Base-by-base conservation (phyloP, 2,329 filamentous ascomycete genomes). In the Cercospora sojina region DNA sequence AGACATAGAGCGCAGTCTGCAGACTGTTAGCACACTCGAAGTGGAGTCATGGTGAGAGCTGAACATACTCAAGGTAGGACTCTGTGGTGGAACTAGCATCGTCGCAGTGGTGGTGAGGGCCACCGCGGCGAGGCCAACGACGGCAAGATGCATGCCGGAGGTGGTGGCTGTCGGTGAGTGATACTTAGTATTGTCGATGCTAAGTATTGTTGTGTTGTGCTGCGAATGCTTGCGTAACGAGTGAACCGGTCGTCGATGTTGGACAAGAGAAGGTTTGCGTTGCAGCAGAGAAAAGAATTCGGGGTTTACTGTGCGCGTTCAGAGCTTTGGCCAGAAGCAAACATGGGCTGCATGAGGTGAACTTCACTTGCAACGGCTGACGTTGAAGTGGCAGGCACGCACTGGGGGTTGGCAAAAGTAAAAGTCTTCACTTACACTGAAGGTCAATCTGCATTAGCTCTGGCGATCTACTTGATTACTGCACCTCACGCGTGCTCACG, bases 201-300 rank as follows among this genome's bases (percentile, higher is more conserved):
- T 59, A 61, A 61, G 59, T 61, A 61, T 51, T 61, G 59, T 61
- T 60, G 38, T 31, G 58, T 29, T 60, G 58, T 47, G 27, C 20
- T 49, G 58, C 20, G 53, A 47, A 63, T 35, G 49, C 18, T 56
- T 56, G 60, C 38, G 59, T 63, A 63, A 63, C 49, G 32, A 41
- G 13, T 56, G 60, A 63, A 63, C 60, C 49, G 49, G 60, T 35
- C 57, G 60, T 63, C 32, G 27, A 56, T 57, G 60, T 63, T 63
- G 60, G 51, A 63, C 60, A 25, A 47, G 53, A 57, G n/a, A 35
- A 60, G 18, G 58, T 60, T 49, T 60, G 58, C 38, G 58, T 49
- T 32, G 58, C 58, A 56, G 51, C 35, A 18, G 20, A 56, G 51
- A 29, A 57, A 29, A 32, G 25, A 43, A 38, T 31, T 31, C 18